These are phyloP conservation scores for Russula sp. DNA, from an alignment of 768 basidiomycete genomes.

Conservation along the genomic window DNA sequence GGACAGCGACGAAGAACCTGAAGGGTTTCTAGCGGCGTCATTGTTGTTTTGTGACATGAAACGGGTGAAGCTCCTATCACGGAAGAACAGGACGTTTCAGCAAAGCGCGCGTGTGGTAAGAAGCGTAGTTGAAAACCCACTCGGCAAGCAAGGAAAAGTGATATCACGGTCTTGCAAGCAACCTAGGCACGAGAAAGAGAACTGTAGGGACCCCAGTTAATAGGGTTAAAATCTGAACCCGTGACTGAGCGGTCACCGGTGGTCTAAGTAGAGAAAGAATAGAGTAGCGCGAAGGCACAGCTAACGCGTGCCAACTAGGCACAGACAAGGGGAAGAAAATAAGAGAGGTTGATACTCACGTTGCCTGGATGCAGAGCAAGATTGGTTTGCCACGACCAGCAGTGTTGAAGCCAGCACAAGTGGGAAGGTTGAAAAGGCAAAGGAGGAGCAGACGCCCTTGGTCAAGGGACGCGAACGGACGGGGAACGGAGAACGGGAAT, in stretches of 20 bases:
- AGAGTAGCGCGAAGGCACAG: background rate
- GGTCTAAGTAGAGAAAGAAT: background rate
- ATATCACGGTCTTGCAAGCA: slow-evolving; percentile 4
- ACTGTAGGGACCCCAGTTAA: background rate
- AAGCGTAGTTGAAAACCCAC: background rate
- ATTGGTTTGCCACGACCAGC: background rate
- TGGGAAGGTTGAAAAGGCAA: slow-evolving; percentile 10
- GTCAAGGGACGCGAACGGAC: background rate
- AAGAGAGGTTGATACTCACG: slow-evolving; percentile 2
- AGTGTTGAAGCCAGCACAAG: slow-evolving; percentile 3
- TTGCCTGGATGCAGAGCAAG: background rate
- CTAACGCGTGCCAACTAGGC: background rate
- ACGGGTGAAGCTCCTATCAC: slow-evolving; percentile 11
- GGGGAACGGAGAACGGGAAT: slow-evolving; percentile 5
- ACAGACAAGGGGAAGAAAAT: background rate
- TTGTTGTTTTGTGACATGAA: slow-evolving; percentile 29
- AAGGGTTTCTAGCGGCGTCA: slow-evolving; percentile 50
- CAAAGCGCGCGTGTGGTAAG: background rate
- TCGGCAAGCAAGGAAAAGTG: background rate
- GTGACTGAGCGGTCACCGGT: background rate
- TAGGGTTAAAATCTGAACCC: background rate
- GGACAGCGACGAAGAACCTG: slow-evolving; percentile 62
- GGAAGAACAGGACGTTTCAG: slow-evolving; percentile 5
- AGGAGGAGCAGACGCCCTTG: slow-evolving; percentile 3
- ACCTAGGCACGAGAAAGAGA: background rate